These are phyloP conservation scores for Eucalyptus shirleyi DNA, from an alignment of 345 rosid genomes.

Conservation along the genomic window DNA sequence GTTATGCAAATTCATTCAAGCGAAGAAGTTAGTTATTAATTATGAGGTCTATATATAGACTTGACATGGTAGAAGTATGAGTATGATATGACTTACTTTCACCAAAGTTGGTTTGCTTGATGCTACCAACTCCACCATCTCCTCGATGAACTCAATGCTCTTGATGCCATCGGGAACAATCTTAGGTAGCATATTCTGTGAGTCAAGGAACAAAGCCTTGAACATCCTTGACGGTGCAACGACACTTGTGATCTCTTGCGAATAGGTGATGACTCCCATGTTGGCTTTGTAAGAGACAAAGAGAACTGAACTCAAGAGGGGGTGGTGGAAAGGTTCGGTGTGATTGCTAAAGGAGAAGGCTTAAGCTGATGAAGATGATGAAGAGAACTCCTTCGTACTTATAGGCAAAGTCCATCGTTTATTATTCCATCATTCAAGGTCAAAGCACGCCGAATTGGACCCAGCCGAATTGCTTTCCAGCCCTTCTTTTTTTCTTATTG, in stretches of 20 bases:
- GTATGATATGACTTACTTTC: not conserved
- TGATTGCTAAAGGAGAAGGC: not conserved
- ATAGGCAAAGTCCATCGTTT: not conserved
- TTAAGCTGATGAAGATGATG: not conserved
- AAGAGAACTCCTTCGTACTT: not conserved
- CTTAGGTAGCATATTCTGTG: not conserved
- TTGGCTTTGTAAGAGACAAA: not conserved
- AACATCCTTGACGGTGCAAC: not conserved
- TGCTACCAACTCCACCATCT: not conserved
- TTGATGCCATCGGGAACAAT: not conserved
- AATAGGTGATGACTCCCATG: not conserved
- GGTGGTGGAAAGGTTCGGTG: not conserved
- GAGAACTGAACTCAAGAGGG: not conserved
- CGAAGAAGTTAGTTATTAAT: not conserved
- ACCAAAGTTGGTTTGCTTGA: not conserved
- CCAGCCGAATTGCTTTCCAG: not conserved
- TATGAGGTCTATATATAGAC: accelerated
- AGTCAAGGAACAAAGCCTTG: not conserved
- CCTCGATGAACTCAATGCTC: not conserved
- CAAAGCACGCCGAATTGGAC: not conserved
- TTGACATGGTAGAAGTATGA: not conserved
- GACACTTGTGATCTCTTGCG: not conserved
- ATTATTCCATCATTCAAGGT: not conserved
- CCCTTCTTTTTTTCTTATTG: no score
- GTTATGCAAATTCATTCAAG: not conserved